A percentile compares a stretch with the other conserved stretches of the same genome.
Conservation (phyloP, 2,329 filamentous ascomycete genomes). For the Beauveria caledonica region DNA sequence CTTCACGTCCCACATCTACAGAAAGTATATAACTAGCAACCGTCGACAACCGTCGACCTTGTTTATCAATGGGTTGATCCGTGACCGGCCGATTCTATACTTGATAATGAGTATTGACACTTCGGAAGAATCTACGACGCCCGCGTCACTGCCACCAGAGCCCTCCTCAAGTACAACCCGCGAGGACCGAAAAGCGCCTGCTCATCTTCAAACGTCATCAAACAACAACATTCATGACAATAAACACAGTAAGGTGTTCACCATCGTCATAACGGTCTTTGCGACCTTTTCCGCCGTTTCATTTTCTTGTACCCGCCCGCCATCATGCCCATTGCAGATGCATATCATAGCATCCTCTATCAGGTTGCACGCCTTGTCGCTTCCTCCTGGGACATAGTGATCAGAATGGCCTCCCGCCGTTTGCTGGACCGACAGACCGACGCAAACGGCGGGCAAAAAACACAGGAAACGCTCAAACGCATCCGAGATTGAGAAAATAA, state of each 20-base stretch:
- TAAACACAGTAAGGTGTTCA: constrained; percentile 15
- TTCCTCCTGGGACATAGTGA: no score
- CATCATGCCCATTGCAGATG: constrained; percentile 31
- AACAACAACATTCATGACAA: background rate
- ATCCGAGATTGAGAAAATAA: no score
- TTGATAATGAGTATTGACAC: background rate
- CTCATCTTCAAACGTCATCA: background rate
- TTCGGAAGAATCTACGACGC: background rate
- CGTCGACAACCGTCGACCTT: no score
- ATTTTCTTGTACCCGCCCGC: constrained; percentile 38
- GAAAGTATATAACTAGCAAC: background rate
- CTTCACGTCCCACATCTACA: background rate
- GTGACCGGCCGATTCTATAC: background rate
- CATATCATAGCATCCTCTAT: constrained; percentile 23
- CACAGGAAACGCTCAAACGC: no score
- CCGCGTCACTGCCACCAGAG: background rate
- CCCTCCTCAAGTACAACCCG: background rate
- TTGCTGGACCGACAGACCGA: no score
- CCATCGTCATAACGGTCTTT: constrained; percentile 22
- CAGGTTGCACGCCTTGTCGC: constrained; percentile 2
- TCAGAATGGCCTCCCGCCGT: no score
- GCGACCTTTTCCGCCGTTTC: constrained; percentile 23
- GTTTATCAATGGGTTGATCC: no score
- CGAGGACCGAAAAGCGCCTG: background rate
- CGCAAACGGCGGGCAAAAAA: no score